A percentile compares a stretch with the other conserved stretches of the same genome.
These are phyloP conservation scores for Pezicula neosporulosa DNA, from an alignment of 2,329 filamentous ascomycete genomes.

Conservation along the genomic window DNA sequence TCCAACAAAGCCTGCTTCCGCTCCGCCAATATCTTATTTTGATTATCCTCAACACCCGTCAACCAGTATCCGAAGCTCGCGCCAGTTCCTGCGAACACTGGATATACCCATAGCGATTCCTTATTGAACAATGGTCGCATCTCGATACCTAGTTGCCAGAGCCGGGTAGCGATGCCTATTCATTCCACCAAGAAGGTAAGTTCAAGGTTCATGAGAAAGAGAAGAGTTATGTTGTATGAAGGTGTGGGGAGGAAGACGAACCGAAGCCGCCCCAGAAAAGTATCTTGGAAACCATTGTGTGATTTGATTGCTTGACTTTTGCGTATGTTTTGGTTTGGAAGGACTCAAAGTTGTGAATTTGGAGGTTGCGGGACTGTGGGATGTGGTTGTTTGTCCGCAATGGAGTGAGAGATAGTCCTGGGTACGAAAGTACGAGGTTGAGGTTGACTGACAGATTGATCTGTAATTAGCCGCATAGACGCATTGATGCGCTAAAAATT, in stretches of 20 bases:
- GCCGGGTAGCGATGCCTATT: conserved; percentile 81
- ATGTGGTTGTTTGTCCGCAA: conserved; percentile 9
- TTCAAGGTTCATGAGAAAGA: no score
- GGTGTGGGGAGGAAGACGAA: conserved; percentile 43
- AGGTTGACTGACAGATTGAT: not conserved
- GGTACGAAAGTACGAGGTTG: not conserved
- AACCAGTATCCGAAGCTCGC: conserved; percentile 97
- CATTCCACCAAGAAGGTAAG: conserved; percentile 15
- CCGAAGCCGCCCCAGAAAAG: conserved; percentile 91
- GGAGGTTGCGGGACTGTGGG: not conserved
- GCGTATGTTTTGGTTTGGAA: conserved; percentile 1
- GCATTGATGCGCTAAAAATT: not conserved
- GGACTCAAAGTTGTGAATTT: not conserved
- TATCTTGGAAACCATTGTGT: conserved; percentile 45
- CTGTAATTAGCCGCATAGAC: not conserved
- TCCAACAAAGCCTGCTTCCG: conserved; percentile 79
- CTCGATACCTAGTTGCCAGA: conserved; percentile 98
- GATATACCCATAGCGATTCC: conserved; percentile 86
- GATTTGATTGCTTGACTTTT: not conserved
- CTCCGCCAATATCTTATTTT: conserved; percentile 72
- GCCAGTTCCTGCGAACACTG: conserved; percentile 79
- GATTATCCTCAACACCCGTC: conserved; percentile 81
- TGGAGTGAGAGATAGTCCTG: not conserved
- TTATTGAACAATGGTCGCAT: conserved; percentile 92
- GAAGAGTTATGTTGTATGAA: not conserved